These are phyloP conservation scores for Didymella glomerata DNA, from an alignment of 2,329 filamentous ascomycete genomes.

Conservation along the genomic window DNA sequence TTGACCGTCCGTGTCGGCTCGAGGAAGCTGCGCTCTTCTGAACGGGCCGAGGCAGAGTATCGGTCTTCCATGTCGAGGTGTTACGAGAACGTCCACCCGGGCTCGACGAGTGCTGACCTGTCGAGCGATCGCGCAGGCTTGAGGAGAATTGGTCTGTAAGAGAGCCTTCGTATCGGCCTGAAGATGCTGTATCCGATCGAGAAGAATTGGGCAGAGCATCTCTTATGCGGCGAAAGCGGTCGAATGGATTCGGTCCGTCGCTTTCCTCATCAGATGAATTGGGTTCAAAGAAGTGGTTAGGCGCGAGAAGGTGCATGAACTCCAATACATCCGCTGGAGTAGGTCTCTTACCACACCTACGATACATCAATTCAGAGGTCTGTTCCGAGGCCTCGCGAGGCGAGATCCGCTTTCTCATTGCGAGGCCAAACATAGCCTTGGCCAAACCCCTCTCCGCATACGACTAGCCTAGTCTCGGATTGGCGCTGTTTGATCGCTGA, in stretches of 20 bases:
- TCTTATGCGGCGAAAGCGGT: background rate
- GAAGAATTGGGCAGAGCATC: background rate
- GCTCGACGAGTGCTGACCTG: background rate
- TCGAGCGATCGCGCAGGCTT: background rate
- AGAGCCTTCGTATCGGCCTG: background rate
- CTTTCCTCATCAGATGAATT: no score
- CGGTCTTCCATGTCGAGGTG: background rate
- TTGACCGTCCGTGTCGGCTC: no score
- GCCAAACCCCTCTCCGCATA: background rate
- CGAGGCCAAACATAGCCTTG: no score
- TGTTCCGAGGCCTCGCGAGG: background rate
- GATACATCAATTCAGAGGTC: background rate
- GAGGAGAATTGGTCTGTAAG: background rate
- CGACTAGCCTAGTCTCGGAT: background rate
- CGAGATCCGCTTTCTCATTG: background rate
- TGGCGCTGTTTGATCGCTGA: background rate
- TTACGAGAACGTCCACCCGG: background rate
- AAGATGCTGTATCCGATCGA: background rate
- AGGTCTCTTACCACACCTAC: background rate
- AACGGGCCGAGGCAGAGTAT: no score
- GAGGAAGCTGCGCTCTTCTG: no score
- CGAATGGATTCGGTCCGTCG: background rate
- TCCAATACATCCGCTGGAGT: no score
- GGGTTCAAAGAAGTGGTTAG: background rate
- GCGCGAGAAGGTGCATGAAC: background rate